Conservation (phyloP, 1,284 basidiomycete species). For the Fomes fomentarius region DNA sequence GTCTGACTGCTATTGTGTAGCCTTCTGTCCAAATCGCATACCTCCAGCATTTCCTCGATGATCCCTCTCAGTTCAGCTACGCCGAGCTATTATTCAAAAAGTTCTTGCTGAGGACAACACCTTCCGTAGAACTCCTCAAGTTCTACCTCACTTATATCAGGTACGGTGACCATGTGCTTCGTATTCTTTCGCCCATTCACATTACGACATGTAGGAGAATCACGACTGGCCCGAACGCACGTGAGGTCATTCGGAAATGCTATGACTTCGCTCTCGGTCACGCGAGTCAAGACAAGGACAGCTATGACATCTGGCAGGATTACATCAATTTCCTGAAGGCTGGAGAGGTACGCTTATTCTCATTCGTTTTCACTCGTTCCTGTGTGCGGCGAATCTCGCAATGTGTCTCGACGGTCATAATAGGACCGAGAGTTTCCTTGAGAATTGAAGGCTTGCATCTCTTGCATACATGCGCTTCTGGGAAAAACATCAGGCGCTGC, state of each 20-base stretch:
- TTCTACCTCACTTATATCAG: slow-evolving; percentile 86
- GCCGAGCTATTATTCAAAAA: slow-evolving; percentile 82
- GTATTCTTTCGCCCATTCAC: neutral
- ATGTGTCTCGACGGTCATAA: no score
- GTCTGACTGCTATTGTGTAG: slow-evolving; percentile 41
- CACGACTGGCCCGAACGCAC: slow-evolving; percentile 56
- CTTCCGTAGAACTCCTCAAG: slow-evolving; percentile 86
- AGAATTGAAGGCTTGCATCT: no score
- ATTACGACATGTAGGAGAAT: slow-evolving; percentile 33
- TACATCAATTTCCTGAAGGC: slow-evolving; percentile 87
- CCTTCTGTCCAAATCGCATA: slow-evolving; percentile 81
- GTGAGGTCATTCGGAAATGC: slow-evolving; percentile 82
- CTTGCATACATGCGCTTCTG: no score
- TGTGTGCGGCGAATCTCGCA: no score
- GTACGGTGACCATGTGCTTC: slow-evolving; percentile 41
- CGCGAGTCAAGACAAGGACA: slow-evolving; percentile 85
- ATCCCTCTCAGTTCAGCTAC: slow-evolving; percentile 60
- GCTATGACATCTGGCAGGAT: slow-evolving; percentile 75
- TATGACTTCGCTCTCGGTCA: slow-evolving; percentile 94
- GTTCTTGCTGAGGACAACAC: slow-evolving; percentile 75
- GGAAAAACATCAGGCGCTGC: no score
- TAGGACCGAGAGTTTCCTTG: no score
- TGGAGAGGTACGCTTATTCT: slow-evolving; percentile 61
- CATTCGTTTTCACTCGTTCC: neutral
- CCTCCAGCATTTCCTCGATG: slow-evolving; percentile 73